phyloP scores from a whole-genome alignment of 2,329 filamentous ascomycete species.

The Aphanoascus verrucosus region DNA sequence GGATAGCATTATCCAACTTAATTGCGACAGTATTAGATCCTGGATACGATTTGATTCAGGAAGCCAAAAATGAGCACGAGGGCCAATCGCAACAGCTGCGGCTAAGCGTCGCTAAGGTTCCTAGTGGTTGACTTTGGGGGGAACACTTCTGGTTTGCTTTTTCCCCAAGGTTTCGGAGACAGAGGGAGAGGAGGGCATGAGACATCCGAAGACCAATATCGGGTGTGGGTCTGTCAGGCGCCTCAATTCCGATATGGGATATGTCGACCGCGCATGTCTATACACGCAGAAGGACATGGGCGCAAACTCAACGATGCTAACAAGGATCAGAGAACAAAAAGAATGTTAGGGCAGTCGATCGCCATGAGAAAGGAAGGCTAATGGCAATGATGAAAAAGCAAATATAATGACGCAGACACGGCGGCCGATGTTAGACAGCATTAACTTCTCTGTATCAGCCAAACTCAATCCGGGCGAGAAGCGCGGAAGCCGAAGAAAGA shows the following conservation, averaged over 20 bases:
- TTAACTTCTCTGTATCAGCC: background rate
- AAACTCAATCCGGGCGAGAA: constrained; percentile 1
- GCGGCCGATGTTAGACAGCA: constrained; percentile 1
- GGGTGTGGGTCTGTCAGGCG: background rate
- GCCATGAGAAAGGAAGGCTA: background rate
- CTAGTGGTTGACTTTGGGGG: constrained; percentile 4
- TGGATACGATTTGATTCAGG: background rate
- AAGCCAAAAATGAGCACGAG: background rate
- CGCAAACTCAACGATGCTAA: background rate
- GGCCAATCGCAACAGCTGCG: constrained; percentile 5
- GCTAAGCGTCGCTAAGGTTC: constrained; percentile 2
- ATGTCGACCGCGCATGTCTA: background rate
- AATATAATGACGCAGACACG: constrained; percentile 1
- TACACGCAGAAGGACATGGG: background rate
- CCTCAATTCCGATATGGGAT: background rate
- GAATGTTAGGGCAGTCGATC: constrained; percentile 7
- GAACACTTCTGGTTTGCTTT: background rate
- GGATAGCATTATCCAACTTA: constrained; percentile 1
- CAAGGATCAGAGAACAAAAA: constrained; percentile 8
- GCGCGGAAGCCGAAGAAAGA: background rate
- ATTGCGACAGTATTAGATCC: constrained; percentile 8
- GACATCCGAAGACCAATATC: background rate
- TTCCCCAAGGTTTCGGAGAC: background rate
- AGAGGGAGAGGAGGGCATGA: background rate
- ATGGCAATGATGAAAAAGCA: background rate